These are phyloP conservation scores for Aureobasidium subglaciale DNA, from an alignment of 2,329 filamentous ascomycete species.

Conservation along the genomic window DNA sequence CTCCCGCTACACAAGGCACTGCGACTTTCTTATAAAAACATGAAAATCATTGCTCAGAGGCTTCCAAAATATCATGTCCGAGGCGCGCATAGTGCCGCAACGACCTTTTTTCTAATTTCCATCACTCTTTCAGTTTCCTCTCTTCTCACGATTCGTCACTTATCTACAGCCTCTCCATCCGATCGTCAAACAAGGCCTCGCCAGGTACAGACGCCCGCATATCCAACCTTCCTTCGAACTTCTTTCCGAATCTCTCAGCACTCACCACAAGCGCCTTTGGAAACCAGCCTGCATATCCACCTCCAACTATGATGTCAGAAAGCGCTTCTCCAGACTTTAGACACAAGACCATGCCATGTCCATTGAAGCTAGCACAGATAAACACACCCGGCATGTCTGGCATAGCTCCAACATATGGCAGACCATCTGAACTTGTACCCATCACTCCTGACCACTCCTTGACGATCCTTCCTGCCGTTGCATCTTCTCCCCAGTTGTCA, in stretches of 20 bases:
- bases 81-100: slow-evolving; percentile 16
- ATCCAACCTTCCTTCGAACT: slow-evolving; percentile 15
- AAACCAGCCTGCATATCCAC: slow-evolving; percentile 42
- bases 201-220: slow-evolving; percentile 19
- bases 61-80: slow-evolving; percentile 13
- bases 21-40: slow-evolving; percentile 15
- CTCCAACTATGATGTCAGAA: slow-evolving; percentile 42
- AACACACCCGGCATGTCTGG: slow-evolving; percentile 43
- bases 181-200: slow-evolving; percentile 12
- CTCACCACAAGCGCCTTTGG: slow-evolving; percentile 45
- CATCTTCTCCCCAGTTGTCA: slow-evolving; percentile 31
- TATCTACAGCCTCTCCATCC: not conserved
- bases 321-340: slow-evolving; percentile 51
- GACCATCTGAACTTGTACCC: slow-evolving; percentile 44
- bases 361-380: slow-evolving; percentile 55
- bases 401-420: slow-evolving; percentile 42
- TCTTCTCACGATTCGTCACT: not conserved
- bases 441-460: slow-evolving; percentile 46
- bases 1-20: not conserved
- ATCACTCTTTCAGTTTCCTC: not conserved
- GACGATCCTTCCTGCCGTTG: slow-evolving; percentile 24
- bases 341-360: slow-evolving; percentile 42
- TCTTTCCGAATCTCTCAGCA: slow-evolving; percentile 31
- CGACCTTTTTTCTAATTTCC: slow-evolving; percentile 5
- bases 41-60: slow-evolving; percentile 15